Evolutionary conservation across 257 asterid genomes (phyloP).

Genomic region (Fraxinus anomala): DNA sequence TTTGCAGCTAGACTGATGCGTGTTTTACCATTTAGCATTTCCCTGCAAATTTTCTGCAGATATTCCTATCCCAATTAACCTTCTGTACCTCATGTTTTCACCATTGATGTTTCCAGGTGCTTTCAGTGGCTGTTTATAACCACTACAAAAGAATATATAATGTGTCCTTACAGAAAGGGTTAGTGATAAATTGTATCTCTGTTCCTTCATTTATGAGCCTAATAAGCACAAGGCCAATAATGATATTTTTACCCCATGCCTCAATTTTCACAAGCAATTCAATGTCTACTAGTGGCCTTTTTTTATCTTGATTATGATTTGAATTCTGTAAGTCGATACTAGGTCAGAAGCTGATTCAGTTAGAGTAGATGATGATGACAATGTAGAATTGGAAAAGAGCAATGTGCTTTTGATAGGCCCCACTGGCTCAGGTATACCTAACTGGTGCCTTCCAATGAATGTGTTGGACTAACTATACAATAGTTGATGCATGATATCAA

Average conservation of each 20-base stretch:
- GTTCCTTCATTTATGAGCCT: conserved; percentile 2
- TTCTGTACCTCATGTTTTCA: conserved; percentile 9
- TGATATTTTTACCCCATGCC: conserved; percentile 20
- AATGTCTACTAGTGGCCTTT: not conserved
- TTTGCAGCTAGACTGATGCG: conserved; percentile 8
- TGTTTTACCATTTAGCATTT: conserved; percentile 11
- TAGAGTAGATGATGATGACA: conserved; percentile 57
- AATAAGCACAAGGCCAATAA: conserved; percentile 1
- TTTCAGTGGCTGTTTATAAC: conserved; percentile 87
- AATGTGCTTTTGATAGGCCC: conserved; percentile 96
- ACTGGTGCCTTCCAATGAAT: conserved; percentile 21
- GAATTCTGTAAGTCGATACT: conserved; percentile 32
- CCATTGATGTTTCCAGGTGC: conserved; percentile 61
- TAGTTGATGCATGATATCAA: conserved; percentile 19
- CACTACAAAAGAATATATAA: conserved; percentile 87
- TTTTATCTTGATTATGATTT: conserved; percentile 12
- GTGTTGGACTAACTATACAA: conserved; percentile 24
- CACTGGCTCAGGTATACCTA: conserved; percentile 80
- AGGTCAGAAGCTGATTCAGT: conserved; percentile 68
- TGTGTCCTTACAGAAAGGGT: conserved; percentile 73
- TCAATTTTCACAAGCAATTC: conserved; percentile 13
- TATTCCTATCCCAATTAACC: conserved; percentile 12
- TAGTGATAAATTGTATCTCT: conserved; percentile 36
- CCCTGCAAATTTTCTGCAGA: not conserved
- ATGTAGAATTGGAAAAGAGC: conserved; percentile 90